Percentiles rank a stretch among this genome's conserved stretches.
These are phyloP conservation scores for Cytospora leucostoma DNA, from an alignment of 2,329 filamentous ascomycete species.

Conservation along the genomic window DNA sequence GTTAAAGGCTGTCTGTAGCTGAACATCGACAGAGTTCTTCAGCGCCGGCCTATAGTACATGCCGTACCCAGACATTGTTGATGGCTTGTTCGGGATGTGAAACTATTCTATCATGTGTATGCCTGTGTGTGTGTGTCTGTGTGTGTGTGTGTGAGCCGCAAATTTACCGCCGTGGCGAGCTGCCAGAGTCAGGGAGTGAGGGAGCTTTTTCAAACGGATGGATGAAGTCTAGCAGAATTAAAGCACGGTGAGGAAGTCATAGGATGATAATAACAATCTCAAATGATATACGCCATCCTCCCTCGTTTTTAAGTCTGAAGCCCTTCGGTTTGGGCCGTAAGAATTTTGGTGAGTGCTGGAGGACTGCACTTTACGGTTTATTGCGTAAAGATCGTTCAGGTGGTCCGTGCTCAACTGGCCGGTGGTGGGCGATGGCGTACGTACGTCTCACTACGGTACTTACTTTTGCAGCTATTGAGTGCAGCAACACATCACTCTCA, in stretches of 20 bases:
- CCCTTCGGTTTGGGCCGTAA: neutral
- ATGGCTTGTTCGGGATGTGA: neutral
- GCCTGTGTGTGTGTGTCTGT: neutral
- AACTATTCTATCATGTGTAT: too few relatives aligned
- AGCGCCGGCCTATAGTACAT: conserved; percentile 42
- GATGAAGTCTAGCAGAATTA: neutral
- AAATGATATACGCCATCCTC: conserved; percentile 9
- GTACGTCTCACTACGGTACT: neutral
- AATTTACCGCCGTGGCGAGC: conserved; percentile 23
- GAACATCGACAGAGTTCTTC: conserved; percentile 53
- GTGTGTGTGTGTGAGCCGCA: conserved; percentile 5
- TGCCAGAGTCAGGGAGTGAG: neutral
- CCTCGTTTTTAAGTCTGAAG: neutral
- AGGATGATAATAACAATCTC: neutral
- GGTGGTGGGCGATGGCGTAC: neutral
- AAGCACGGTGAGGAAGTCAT: neutral
- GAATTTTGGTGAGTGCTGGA: neutral
- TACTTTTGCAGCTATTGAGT: neutral
- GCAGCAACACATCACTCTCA: neutral
- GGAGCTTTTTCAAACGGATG: neutral
- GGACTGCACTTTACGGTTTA: neutral
- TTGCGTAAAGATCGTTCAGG: neutral
- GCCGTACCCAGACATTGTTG: conserved; percentile 28
- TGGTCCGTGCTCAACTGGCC: neutral
- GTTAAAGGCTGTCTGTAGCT: conserved; percentile 57